Evolutionary conservation across 2,329 filamentous ascomycete species (phyloP), one percentile per base, ranked within the genome.

Genomic region (Aspergillus aculeatinus): DNA sequence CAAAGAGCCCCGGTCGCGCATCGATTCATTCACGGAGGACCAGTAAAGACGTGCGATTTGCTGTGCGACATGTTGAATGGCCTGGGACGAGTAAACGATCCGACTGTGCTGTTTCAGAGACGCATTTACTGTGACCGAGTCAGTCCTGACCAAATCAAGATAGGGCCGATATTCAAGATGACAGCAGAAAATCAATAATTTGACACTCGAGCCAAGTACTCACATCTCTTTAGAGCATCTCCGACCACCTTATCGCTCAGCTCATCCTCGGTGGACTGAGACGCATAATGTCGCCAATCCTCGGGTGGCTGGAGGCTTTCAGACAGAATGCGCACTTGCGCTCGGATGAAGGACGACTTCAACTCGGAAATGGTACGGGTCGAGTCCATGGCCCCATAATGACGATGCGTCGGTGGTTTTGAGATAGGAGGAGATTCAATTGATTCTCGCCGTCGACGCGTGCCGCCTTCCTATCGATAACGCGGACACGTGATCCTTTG

Each of bases 21-120:
- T 63, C 19, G 74, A 75, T 23, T 74, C 75, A 14, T 72, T 77
- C 33, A 81, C 78, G 0, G 78, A 72, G n/a, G 79, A 75, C 82
- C 82, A 84, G 67, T 85, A 85, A 27, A 85, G 70, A 25, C 74
- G 77, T 65, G 84, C 80, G 62, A 85, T 83, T 67, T 85, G 82
- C 62, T 83, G 80, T 21, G 82, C 81, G 55, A 85, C 77, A 72
- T 85, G 82, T 53, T 83, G 80, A 55, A 82, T 80, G 44, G 83
- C 82, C 65, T 84, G 81, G 0, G 79, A 77, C 50, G 81, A 81
- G 73, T 84, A 85, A 47, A 82, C 80, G 58, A 79, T 73, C 51
- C 81, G 82, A 63, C 80, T 81, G 69, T 85, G 83, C 48, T 82
- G 79, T 60, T 80, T 81, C 57, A 84, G 70, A 42, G 77, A 75